Base-by-base conservation (phyloP, 495 filamentous ascomycete genomes). In the Penicillium tannophilum region DNA sequence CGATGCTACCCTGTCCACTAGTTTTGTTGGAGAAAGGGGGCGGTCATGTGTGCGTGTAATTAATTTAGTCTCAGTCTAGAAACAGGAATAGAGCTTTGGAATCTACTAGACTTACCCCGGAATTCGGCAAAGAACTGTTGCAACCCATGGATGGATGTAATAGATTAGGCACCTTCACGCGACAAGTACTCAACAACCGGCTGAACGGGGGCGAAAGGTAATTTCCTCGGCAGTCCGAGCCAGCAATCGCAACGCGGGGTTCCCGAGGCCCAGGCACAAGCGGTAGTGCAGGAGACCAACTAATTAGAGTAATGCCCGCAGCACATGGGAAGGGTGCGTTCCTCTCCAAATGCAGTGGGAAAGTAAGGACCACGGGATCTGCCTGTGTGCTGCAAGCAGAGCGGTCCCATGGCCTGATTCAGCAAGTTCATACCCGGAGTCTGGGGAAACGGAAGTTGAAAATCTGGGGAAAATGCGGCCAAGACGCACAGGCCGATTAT, bases 381-480 rank as follows among this genome's bases (percentile, higher is more conserved):
- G 26, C 28, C 46, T 49, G 26, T 26, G 19, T 31, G 26, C 31
- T 39, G 50, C 33, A 52, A 36, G 50, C 10, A 52, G 28, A 28
- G 28, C 31, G 50, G 31, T 41, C 50, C 31, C 31, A 10, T 52
- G 50, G 19, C 10, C 31, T 39, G 8, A 28, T 2, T 19, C 12
- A 41, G 31, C 17, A 39, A 36, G 31, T 14, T 16, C 12, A 33
- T 23, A 31, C 3, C n/a, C 31, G 33, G 42, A 65, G 63, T 68
- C 65, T 47, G 65, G 65, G 65, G 65, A 67, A 67, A 23, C 14
- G 39, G 7, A 4, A 14, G 2, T 33, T 30, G 54, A 63, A 65
- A 69, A 62, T 64, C 63, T 60, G 67, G 67, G 67, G 65, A 63
- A 69, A 60, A 66, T 46, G 36, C 24, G 59, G 46, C 48, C 20